A percentile compares a stretch with the other conserved stretches of the same genome.
Evolutionary conservation across 2,329 filamentous ascomycete species (phyloP).

Genomic region (Monilinia aucupariae): DNA sequence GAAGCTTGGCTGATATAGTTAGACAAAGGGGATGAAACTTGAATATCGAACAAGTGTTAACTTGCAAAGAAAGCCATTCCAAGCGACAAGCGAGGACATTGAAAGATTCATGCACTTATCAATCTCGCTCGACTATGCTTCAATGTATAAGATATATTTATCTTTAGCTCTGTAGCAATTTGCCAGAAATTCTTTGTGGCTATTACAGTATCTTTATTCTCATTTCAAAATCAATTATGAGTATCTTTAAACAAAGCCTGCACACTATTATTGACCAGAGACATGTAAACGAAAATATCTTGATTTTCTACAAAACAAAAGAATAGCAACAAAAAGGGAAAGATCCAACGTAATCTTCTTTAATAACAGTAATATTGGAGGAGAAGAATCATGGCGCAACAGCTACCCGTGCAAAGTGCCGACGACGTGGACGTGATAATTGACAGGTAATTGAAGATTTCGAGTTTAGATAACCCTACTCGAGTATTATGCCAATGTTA

Average conservation of each 20-base stretch:
- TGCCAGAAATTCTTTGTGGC: background rate
- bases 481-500: conserved; percentile 21
- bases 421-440: conserved; percentile 23
- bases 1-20: background rate
- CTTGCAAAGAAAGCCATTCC: too few species aligned
- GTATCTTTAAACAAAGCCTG: background rate
- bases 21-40: background rate
- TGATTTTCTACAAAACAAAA: background rate
- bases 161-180: background rate
- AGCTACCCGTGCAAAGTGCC: background rate
- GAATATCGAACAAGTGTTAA: background rate
- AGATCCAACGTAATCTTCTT: too few species aligned
- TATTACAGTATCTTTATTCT: background rate
- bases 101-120: too few species aligned
- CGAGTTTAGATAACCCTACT: conserved; percentile 16
- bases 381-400: background rate
- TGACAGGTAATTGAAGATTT: conserved; percentile 13
- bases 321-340: background rate
- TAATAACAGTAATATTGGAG: too few species aligned
- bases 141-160: too few species aligned
- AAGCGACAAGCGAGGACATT: too few species aligned
- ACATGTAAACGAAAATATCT: background rate
- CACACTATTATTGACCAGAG: background rate
- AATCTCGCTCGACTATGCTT: too few species aligned
- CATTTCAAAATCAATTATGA: background rate